phyloP scores from a whole-genome alignment of 2,329 filamentous ascomycete genomes.

The Calonectria montana region DNA sequence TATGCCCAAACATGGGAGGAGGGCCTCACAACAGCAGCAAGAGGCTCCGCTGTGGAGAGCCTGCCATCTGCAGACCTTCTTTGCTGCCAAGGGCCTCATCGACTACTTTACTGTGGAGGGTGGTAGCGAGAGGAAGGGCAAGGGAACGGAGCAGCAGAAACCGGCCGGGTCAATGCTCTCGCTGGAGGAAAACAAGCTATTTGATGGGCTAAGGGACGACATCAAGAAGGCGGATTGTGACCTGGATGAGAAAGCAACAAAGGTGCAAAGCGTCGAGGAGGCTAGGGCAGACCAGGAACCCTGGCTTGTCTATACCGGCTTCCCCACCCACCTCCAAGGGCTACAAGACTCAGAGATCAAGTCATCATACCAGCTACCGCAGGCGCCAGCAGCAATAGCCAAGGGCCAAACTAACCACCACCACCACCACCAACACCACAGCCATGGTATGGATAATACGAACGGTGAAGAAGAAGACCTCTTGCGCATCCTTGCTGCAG shows the following conservation, averaged over 20 bases:
- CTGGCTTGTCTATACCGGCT: slow-evolving; percentile 7
- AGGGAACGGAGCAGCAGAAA: neutral
- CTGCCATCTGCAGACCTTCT: neutral
- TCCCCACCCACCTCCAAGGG: too few species aligned
- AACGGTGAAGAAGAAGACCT: too few species aligned
- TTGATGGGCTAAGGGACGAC: neutral
- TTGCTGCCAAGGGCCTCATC: neutral
- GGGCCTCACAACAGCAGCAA: neutral
- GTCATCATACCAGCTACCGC: neutral
- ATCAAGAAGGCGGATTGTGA: neutral
- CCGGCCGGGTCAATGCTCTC: neutral
- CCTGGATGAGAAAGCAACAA: neutral
- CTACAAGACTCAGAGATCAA: neutral
- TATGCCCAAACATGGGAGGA: neutral
- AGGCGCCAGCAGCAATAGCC: too few species aligned
- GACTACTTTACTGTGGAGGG: neutral
- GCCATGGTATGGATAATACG: neutral
- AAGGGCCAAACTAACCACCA: too few species aligned
- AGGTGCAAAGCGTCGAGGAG: neutral
- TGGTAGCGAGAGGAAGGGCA: neutral
- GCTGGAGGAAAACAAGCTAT: neutral
- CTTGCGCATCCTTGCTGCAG: too few species aligned
- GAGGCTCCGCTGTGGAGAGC: neutral
- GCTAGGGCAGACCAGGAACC: neutral
- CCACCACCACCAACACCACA: too few species aligned